phyloP scores from a whole-genome alignment of 1,139 yeast genomes.

The Meyerozyma sp. region DNA sequence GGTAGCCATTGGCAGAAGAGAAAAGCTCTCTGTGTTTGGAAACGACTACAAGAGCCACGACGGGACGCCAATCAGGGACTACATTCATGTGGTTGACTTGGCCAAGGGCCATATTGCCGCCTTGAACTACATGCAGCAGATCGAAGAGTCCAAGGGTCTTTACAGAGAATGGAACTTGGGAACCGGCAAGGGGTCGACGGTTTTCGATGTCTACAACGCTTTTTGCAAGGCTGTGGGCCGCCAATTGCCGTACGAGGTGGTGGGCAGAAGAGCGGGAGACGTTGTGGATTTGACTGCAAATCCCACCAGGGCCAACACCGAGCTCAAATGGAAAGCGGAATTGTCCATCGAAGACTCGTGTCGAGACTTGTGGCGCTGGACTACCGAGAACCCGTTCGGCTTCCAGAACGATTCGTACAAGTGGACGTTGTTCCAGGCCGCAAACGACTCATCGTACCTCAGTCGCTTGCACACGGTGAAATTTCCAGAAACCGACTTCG shows the following conservation, averaged over 20 bases:
- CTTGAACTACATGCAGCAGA: conserved; percentile 48
- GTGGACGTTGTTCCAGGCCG: conserved; percentile 27
- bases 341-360: conserved; percentile 61
- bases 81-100: conserved; percentile 76
- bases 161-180: conserved; percentile 83
- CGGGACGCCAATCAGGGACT: conserved; percentile 81
- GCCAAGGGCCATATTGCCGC: conserved; percentile 82
- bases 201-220: conserved; percentile 63
- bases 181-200: conserved; percentile 76
- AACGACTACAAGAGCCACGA: conserved; percentile 65
- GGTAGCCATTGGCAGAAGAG: conserved; percentile 71
- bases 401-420: conserved; percentile 36
- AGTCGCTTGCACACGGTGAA: conserved; percentile 40
- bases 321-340: conserved; percentile 62
- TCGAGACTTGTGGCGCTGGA: conserved; percentile 75
- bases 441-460: conserved; percentile 12
- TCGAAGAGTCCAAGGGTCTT: conserved; percentile 32
- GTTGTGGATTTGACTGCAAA: conserved; percentile 72
- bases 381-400: conserved; percentile 64
- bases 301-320: conserved; percentile 60
- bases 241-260: conserved; percentile 59
- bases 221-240: conserved; percentile 67
- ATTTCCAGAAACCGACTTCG: conserved; percentile 27
- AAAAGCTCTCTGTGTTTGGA: conserved; percentile 61
- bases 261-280: conserved; percentile 72